Evolutionary conservation across 2,329 filamentous ascomycete species (phyloP).

Genomic region (Cytospora schulzeri): DNA sequence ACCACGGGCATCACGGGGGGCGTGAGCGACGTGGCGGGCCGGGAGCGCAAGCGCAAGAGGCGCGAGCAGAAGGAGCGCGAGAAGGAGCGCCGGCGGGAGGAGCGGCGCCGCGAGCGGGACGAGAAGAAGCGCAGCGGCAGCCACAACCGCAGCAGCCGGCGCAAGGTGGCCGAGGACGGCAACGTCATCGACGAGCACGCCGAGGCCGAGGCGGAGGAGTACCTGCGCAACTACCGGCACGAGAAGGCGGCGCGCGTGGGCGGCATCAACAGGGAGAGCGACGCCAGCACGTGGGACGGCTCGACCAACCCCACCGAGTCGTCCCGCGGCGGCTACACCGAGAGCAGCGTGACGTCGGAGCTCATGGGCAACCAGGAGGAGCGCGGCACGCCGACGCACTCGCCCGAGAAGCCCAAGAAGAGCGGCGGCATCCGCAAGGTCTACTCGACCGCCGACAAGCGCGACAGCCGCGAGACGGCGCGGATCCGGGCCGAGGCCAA

Average conservation of each 20-base stretch:
- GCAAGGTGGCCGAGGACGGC: conserved; percentile 59
- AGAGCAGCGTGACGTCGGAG: conserved; percentile 59
- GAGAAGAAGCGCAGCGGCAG: conserved; percentile 36
- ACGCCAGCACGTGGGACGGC: conserved; percentile 80
- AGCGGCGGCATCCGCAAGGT: conserved; percentile 60
- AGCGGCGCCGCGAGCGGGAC: conserved; percentile 40
- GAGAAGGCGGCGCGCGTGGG: conserved; percentile 87
- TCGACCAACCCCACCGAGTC: conserved; percentile 68
- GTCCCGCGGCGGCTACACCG: conserved; percentile 35
- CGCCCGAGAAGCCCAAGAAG: conserved; percentile 48
- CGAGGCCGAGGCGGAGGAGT: conserved; percentile 64
- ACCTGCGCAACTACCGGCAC: conserved; percentile 81
- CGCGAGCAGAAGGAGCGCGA: conserved; percentile 57
- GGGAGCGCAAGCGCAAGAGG: conserved; percentile 55
- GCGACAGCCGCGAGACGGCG: conserved; percentile 53
- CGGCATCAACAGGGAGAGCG: conserved; percentile 80
- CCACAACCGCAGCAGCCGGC: conserved; percentile 33
- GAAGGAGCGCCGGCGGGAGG: conserved; percentile 46
- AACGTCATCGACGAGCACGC: conserved; percentile 65
- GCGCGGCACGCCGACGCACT: conserved; percentile 58
- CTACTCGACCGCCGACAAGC: conserved; percentile 61
- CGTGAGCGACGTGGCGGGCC: conserved; percentile 56
- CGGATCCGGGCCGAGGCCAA: conserved; percentile 59
- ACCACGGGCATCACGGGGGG: conserved; percentile 61
- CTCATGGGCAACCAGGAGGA: conserved; percentile 61